Base-by-base conservation (phyloP, 768 basidiomycete species). In the Vishniacozyma victoriae region DNA sequence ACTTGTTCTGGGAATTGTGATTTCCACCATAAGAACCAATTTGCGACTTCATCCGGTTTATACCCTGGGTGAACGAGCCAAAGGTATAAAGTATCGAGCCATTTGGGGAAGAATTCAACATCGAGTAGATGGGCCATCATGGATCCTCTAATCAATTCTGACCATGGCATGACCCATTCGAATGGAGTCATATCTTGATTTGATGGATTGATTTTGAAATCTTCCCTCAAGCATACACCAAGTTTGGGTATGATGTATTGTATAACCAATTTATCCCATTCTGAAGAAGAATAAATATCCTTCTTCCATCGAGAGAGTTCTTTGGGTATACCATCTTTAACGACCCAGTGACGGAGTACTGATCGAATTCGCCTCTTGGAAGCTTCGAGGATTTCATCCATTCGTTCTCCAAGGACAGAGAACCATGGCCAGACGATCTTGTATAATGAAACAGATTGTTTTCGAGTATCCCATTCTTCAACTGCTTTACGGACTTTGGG, bases 361-460 rank as follows among this genome's bases (percentile, higher is more conserved):
- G 78, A 79, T 72, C 87, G 86, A 48, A 97, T 76, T 66, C 92
- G 88, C 60, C 93, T 78, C 62, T 82, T 82, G 13, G 90, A 86
- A 54, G 93, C 89, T 12, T 82, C 86, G 11, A 96, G 72, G n/a
- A 96, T 75, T 20, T 82, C 82, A 42, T 96, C 90, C 53, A 89
- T 73, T 44, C 91, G 75, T 25, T 85, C 72, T 3, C 88, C 92
- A 3, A 93, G 79, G 62, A 90, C 79, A 4, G 91, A 89, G 38
- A 99, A 73, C 95, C 95, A 99, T 7, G 95, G 95, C 70, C 97
- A 93, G 1, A 99, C 82, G 39, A 99, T 78, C 1, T 79, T 76
- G 40, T 85, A 87, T 41, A 97, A 71, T 0, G 87, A 73, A 20
- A 44, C 48, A 3, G 48, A 46, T 6, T 42, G 46, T 35, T 54